Evolutionary conservation across 2,329 filamentous ascomycete genomes (phyloP), one percentile per base, ranked within the genome.

Genomic region (Claviceps lovelessii): DNA sequence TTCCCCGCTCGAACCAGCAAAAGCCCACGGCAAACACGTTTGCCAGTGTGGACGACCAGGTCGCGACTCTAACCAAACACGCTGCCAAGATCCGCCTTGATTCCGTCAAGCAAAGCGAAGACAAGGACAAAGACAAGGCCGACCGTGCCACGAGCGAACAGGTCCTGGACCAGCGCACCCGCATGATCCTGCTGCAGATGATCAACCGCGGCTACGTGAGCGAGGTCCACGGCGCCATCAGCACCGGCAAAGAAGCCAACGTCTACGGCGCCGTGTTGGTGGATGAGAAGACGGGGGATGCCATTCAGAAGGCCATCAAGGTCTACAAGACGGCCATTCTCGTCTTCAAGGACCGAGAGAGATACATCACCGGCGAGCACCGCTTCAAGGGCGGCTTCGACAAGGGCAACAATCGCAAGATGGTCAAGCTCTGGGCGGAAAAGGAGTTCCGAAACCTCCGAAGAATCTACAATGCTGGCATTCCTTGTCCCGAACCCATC

Each of bases 351-450:
- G 93, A 98, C 71, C 81, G 93, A 56, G 90, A 96, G 71, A 86
- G 90, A 64, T 98, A 98, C 70, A 93, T 98, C 58, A 86, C 86
- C 0, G 93, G 93, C 60, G 93, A 98, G 71, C 90, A 90, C 71
- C 79, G 93, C 29, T 98, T 98, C 76, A 82, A 88, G 61, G 79
- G 83, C 58, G 91, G 91, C 51, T 93, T 91, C 67, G 93, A 91
- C 72, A 97, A 96, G 75, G 86, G 86, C 61, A 95, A 90, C 72
- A 95, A 90, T 73, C 82, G 90, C 51, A 90, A 91, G 61, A 97
- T 97, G 91, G 91, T 98, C 61, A 95, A 95, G 70, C 77, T 96
- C 29, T 98, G 93, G 93, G 94, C 94, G 0, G 91, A 98, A 72
- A 98, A 98, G 72, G 93, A 98, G 72, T 95, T 94, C 74, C 82